Evolutionary conservation across 2,329 filamentous ascomycete species (phyloP).

Genomic region (Hymenoscyphus infarciens): DNA sequence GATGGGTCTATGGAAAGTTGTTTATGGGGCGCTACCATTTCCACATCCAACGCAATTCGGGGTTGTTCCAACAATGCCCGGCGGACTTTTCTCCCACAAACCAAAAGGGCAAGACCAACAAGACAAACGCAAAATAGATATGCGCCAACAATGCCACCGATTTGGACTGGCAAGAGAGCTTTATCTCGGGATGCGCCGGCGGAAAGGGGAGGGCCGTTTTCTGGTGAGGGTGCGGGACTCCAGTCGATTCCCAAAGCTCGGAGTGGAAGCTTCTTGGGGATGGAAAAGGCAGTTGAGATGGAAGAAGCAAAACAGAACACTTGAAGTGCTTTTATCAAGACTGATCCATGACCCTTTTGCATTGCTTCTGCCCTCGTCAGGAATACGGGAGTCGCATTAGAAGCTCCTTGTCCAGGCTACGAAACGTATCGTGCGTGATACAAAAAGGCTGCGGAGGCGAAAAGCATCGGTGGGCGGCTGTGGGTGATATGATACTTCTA

Average conservation of each 20-base stretch:
- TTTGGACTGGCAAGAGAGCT: conserved; percentile 71
- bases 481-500: conserved; percentile 5
- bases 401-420: conserved; percentile 21
- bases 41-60: conserved; percentile 30
- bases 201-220: conserved; percentile 58
- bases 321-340: conserved; percentile 18
- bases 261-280: conserved; percentile 24
- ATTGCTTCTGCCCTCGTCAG: conserved; percentile 21
- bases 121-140: conserved; percentile 77
- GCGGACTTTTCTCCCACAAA: conserved; percentile 55
- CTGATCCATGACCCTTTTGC: conserved; percentile 23
- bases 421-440: conserved; percentile 33
- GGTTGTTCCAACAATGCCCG: conserved; percentile 23
- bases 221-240: conserved; percentile 54
- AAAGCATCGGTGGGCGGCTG: conserved; percentile 4
- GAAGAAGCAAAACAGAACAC: conserved; percentile 18
- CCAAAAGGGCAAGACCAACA: conserved; percentile 63
- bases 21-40: conserved; percentile 45
- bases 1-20: conserved; percentile 19
- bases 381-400: conserved; percentile 10
- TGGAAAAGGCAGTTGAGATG: conserved; percentile 21
- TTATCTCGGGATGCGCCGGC: conserved; percentile 56
- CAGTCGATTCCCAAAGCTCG: conserved; percentile 42
- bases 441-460: conserved; percentile 28
- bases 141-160: conserved; percentile 77